A percentile compares a stretch with the other conserved stretches of the same genome.
Evolutionary conservation across 768 basidiomycete genomes (phyloP).

Genomic region (Rhodotorula toruloides): DNA sequence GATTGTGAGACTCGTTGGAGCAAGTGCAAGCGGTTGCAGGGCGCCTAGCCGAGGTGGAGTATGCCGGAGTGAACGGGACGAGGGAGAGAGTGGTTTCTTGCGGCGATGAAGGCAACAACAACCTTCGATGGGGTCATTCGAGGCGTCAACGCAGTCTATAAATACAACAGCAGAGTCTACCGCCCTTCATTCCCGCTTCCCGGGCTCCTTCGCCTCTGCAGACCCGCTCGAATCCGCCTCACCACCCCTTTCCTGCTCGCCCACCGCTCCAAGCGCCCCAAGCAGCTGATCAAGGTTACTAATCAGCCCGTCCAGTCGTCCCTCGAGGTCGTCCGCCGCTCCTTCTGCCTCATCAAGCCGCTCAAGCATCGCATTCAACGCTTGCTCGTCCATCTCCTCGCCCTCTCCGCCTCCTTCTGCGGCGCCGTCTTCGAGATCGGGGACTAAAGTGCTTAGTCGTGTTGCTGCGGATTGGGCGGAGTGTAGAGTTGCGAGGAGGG

Average conservation of each 20-base stretch:
- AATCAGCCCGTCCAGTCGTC: slow-evolving; percentile 17
- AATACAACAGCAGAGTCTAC: background rate
- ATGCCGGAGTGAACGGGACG: too few species aligned
- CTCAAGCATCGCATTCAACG: background rate
- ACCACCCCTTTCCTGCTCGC: too few species aligned
- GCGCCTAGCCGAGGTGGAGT: too few species aligned
- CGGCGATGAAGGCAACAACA: background rate
- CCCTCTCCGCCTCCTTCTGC: background rate
- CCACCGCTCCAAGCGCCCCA: slow-evolving; percentile 2
- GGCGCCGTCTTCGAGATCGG: background rate
- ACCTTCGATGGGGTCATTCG: too few species aligned
- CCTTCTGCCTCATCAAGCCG: slow-evolving; percentile 18
- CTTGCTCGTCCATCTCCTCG: background rate
- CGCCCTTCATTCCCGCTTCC: too few species aligned
- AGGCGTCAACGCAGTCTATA: background rate
- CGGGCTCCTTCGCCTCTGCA: background rate
- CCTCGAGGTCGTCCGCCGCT: slow-evolving; percentile 18
- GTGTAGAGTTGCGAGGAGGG: slow-evolving; percentile 7
- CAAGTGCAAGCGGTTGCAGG: too few species aligned
- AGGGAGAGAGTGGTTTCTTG: background rate
- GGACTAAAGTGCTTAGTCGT: background rate
- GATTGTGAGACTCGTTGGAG: too few species aligned
- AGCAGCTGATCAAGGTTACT: slow-evolving; percentile 14
- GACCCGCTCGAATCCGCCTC: background rate
- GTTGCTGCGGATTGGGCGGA: background rate